Evolutionary conservation across 164 flowering plant genomes (phyloP).

Genomic region (Saururus chinensis): DNA sequence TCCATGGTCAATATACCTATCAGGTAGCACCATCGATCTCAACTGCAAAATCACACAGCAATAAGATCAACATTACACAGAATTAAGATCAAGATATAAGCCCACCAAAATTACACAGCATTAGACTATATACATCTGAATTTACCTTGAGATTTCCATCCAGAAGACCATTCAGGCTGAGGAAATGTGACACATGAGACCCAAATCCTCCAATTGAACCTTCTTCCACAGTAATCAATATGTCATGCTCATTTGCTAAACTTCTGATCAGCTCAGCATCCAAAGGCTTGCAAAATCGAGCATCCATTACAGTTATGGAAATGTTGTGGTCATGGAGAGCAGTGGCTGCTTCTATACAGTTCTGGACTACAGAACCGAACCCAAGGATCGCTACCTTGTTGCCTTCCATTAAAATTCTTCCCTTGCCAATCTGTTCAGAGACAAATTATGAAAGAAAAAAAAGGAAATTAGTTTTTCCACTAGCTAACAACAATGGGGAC

Average conservation of each 20-base stretch:
- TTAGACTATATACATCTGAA: not conserved
- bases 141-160: constrained; percentile 86
- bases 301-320: constrained; percentile 63
- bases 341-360: constrained; percentile 55
- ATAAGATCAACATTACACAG: constrained; percentile 2
- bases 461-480: not conserved
- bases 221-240: constrained; percentile 72
- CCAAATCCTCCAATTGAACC: constrained; percentile 91
- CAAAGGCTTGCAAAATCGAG: constrained; percentile 87
- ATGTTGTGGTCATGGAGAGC: constrained; percentile 34
- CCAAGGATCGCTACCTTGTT: constrained; percentile 71
- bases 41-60: constrained; percentile 12
- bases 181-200: constrained; percentile 72
- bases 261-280: constrained; percentile 57
- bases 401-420: constrained; percentile 74
- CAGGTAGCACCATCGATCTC: constrained; percentile 34
- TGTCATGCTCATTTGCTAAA: constrained; percentile 65
- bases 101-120: too few relatives aligned
- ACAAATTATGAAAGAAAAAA: constrained; percentile 1
- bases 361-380: constrained; percentile 67
- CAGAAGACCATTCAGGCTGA: constrained; percentile 51
- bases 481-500: not conserved
- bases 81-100: constrained; percentile 5
- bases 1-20: constrained; percentile 89
- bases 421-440: constrained; percentile 65